Evolutionary conservation across 352 stramenopile genomes (phyloP).

Genomic region (Phytophthora pseudosyringae): DNA sequence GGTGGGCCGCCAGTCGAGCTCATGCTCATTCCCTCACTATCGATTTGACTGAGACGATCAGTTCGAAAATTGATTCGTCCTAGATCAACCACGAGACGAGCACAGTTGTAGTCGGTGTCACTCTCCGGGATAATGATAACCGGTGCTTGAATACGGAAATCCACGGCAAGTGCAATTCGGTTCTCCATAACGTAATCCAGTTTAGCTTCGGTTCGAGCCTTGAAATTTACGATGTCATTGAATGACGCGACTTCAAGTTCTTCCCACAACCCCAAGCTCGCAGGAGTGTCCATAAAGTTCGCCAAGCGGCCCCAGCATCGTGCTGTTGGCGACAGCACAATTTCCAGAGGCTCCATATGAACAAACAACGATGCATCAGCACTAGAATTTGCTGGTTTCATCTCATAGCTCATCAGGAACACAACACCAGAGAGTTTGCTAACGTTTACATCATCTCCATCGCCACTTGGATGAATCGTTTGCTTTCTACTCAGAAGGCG

Average conservation of each 20-base stretch:
- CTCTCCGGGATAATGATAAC: constrained; percentile 87
- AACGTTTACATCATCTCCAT: constrained; percentile 59
- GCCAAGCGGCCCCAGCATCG: constrained; percentile 79
- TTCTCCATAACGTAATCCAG: constrained; percentile 91
- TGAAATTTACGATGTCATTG: constrained; percentile 92
- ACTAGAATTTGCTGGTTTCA: constrained; percentile 65
- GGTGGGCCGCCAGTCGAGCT: constrained; percentile 37
- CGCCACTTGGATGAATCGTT: constrained; percentile 41
- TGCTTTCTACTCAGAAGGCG: constrained; percentile 80
- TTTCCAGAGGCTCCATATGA: constrained; percentile 87
- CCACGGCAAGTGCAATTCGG: constrained; percentile 76
- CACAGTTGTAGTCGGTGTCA: constrained; percentile 80
- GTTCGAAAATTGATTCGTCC: constrained; percentile 87
- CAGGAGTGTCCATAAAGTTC: constrained; percentile 80
- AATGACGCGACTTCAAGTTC: constrained; percentile 90
- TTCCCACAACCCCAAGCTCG: constrained; percentile 81
- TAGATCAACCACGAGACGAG: constrained; percentile 82
- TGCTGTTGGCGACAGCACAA: constrained; percentile 86
- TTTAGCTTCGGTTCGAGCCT: constrained; percentile 87
- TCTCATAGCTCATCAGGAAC: constrained; percentile 88
- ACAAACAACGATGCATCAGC: constrained; percentile 81
- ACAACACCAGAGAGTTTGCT: constrained; percentile 77
- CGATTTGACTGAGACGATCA: constrained; percentile 79
- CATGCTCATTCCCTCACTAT: constrained; percentile 54
- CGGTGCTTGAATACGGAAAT: constrained; percentile 86